These are phyloP conservation scores for Wickerhamomyces rabaulensis DNA, from an alignment of 805 yeast species.

Conservation along the genomic window DNA sequence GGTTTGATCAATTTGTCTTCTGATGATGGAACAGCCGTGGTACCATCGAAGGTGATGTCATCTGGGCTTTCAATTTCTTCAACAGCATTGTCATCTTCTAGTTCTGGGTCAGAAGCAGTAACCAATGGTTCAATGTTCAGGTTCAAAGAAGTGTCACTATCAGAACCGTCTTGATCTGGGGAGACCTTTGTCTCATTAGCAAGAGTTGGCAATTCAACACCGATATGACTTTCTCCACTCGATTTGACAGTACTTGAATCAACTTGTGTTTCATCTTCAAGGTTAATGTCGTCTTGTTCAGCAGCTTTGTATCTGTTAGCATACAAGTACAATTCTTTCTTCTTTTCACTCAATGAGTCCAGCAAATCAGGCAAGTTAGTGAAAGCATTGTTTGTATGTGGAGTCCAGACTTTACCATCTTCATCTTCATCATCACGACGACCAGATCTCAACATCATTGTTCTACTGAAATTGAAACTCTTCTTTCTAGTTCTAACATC, in stretches of 20 bases:
- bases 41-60: neutral
- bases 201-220: neutral
- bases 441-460: neutral
- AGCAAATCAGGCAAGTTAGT: conserved; percentile 34
- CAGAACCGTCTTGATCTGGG: neutral
- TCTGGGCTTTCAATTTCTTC: neutral
- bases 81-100: neutral
- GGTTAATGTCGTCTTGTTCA: conserved; percentile 6
- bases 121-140: neutral
- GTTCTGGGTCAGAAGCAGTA: neutral
- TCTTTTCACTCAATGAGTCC: conserved; percentile 25
- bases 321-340: conserved; percentile 28
- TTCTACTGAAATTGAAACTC: conserved; percentile 4
- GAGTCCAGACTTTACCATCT: conserved; percentile 35
- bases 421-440: neutral
- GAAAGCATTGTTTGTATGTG: conserved; percentile 35
- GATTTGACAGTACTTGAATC: neutral
- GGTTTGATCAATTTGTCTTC: conserved; percentile 15
- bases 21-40: neutral
- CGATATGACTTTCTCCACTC: neutral
- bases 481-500: conserved; percentile 18
- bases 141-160: neutral
- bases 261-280: neutral
- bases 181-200: neutral
- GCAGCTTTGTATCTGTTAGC: conserved; percentile 12